Evolutionary conservation across 495 filamentous ascomycete genomes (phyloP).

Genomic region (Trichoderma asperelloides): DNA sequence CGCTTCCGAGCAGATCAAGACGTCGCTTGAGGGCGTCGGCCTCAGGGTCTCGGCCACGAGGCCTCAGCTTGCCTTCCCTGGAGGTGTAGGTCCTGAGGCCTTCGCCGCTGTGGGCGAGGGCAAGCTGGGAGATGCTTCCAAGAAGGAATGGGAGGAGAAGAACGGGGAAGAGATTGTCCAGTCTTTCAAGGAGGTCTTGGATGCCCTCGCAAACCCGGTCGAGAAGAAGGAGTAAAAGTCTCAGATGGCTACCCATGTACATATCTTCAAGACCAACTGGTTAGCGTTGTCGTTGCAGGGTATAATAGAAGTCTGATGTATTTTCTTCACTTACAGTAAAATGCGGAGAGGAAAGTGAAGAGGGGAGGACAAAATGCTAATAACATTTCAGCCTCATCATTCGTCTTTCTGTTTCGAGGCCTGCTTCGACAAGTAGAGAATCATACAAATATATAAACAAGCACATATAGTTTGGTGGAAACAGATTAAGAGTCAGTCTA

Average conservation of each 20-base stretch:
- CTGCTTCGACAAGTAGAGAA: no score
- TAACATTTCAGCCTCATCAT: no score
- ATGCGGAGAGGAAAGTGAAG: no score
- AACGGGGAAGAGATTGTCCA: constrained; percentile 17
- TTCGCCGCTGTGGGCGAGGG: constrained; percentile 21
- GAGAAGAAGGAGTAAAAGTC: background rate
- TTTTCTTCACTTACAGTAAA: no score
- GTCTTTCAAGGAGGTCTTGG: constrained; percentile 23
- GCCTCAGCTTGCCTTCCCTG: constrained; percentile 22
- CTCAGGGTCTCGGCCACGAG: constrained; percentile 24
- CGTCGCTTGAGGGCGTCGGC: constrained; percentile 21
- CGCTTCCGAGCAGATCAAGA: constrained; percentile 29
- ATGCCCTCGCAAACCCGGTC: background rate
- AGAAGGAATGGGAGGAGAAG: constrained; percentile 22
- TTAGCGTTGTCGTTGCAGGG: background rate
- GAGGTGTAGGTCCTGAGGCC: constrained; percentile 17
- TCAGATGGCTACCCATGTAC: background rate
- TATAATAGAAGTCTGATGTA: no score
- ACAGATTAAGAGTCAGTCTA: no score
- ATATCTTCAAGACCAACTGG: background rate
- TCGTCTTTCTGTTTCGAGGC: no score
- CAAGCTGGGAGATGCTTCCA: constrained; percentile 18
- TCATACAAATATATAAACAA: no score
- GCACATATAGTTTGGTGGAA: no score
- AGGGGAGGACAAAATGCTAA: no score